These are phyloP conservation scores for Phytophthora rubi DNA, from an alignment of 352 stramenopile genomes.

Conservation along the genomic window DNA sequence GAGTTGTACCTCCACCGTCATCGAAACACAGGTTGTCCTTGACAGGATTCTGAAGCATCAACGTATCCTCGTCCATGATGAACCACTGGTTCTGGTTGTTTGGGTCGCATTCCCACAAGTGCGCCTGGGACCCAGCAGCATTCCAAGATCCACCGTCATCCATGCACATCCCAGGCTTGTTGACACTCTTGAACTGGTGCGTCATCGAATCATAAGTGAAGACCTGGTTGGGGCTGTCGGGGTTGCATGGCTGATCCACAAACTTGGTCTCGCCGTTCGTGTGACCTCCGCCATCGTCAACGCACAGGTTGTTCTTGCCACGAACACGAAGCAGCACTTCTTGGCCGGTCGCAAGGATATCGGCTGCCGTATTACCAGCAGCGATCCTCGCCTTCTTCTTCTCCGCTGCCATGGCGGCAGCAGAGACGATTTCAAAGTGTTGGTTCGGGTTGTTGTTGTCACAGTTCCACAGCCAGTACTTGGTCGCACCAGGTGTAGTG, in stretches of 20 bases:
- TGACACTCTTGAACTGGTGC: constrained; percentile 31
- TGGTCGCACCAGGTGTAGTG: not conserved
- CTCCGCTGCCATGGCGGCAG: not conserved
- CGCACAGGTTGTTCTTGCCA: constrained; percentile 27
- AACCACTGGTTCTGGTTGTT: constrained; percentile 39
- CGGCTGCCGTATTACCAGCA: not conserved
- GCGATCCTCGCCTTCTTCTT: not conserved
- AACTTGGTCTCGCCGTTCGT: constrained; percentile 35
- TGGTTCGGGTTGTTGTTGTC: constrained; percentile 23
- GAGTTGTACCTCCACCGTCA: constrained; percentile 8
- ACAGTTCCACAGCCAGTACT: constrained; percentile 21
- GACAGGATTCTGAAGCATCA: not conserved
- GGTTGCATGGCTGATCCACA: constrained; percentile 31
- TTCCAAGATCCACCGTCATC: constrained; percentile 30
- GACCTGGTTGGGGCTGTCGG: constrained; percentile 31
- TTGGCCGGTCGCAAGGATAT: constrained; percentile 7
- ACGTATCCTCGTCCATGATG: constrained; percentile 26
- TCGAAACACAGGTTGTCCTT: constrained; percentile 26
- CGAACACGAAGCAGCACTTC: constrained; percentile 27
- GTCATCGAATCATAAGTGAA: not conserved
- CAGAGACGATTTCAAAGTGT: constrained; percentile 33
- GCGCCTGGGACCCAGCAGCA: not conserved
- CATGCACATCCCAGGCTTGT: constrained; percentile 34
- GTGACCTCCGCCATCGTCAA: constrained; percentile 39
- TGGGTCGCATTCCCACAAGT: constrained; percentile 17